phyloP scores from a whole-genome alignment of 1,284 basidiomycete genomes.

The Tilletiopsis washingtonensis region DNA sequence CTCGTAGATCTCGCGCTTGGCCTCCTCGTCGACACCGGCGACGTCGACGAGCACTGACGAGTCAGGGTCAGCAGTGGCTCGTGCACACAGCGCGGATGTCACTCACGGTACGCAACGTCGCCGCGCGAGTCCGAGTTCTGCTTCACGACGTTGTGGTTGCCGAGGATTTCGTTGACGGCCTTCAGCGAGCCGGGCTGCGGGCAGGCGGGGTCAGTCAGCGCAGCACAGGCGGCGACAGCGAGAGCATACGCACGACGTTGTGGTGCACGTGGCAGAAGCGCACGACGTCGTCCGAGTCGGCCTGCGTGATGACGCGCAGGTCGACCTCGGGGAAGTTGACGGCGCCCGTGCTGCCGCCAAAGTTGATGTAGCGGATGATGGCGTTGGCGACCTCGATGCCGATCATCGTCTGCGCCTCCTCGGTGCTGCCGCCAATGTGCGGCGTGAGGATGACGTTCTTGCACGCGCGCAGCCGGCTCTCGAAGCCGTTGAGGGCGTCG shows the following conservation, averaged over 20 bases:
- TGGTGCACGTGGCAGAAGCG: slow-evolving; percentile 93
- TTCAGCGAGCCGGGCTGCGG: slow-evolving; percentile 93
- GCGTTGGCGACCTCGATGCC: slow-evolving; percentile 87
- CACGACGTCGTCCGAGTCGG: slow-evolving; percentile 70
- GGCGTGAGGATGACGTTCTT: slow-evolving; percentile 53
- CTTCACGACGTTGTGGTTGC: slow-evolving; percentile 96
- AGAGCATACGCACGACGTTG: too few species aligned
- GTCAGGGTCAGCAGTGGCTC: too few species aligned
- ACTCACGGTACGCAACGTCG: slow-evolving; percentile 84
- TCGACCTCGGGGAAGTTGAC: slow-evolving; percentile 99
- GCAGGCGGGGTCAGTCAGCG: too few species aligned
- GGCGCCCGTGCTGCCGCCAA: slow-evolving; percentile 74
- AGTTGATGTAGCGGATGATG: slow-evolving; percentile 81
- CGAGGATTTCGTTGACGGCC: slow-evolving; percentile 83
- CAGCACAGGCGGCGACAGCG: too few species aligned
- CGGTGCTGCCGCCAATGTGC: slow-evolving; percentile 97
- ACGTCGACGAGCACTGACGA: slow-evolving; percentile 98
- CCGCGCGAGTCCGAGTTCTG: slow-evolving; percentile 96
- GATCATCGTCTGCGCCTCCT: slow-evolving; percentile 96
- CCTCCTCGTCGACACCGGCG: slow-evolving; percentile 72
- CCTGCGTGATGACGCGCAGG: slow-evolving; percentile 70
- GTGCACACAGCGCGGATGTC: too few species aligned
- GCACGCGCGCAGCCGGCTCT: slow-evolving; percentile 30
- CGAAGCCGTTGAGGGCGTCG: slow-evolving; percentile 39
- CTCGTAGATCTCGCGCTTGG: slow-evolving; percentile 74